These are phyloP conservation scores for Meripilus lineatus DNA, from an alignment of 1,284 basidiomycete species.

Conservation along the genomic window DNA sequence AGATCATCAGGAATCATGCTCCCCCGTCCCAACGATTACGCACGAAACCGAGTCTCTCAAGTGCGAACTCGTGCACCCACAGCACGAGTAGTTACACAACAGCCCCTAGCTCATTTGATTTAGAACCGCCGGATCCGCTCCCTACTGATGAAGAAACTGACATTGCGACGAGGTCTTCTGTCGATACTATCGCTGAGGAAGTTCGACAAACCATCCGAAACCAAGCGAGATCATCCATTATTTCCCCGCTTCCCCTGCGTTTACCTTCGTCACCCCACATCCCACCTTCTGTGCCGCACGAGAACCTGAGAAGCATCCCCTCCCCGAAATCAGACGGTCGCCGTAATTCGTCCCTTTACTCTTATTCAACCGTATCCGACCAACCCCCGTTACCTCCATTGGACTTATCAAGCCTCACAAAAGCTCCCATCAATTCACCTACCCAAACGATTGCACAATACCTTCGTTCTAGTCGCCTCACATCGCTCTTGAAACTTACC, in stretches of 20 bases:
- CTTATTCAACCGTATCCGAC: constrained; percentile 41
- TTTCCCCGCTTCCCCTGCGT: constrained; percentile 30
- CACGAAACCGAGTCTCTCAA: constrained; percentile 37
- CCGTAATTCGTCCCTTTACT: constrained; percentile 29
- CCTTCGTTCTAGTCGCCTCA: constrained; percentile 79
- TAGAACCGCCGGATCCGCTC: constrained; percentile 43
- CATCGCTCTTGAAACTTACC: constrained; percentile 75
- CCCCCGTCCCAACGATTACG: constrained; percentile 47
- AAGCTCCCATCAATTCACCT: constrained; percentile 33
- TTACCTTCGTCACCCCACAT: constrained; percentile 43
- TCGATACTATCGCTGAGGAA: constrained; percentile 81
- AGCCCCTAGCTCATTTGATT: constrained; percentile 32
- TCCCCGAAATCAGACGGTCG: constrained; percentile 50
- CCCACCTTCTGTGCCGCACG: constrained; percentile 37
- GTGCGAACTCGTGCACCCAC: constrained; percentile 43
- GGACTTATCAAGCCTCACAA: constrained; percentile 22
- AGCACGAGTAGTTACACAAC: constrained; percentile 36
- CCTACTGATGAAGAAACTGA: constrained; percentile 55
- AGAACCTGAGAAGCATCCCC: constrained; percentile 38
- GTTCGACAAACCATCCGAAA: constrained; percentile 61
- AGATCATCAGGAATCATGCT: constrained; percentile 74
- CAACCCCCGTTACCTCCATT: constrained; percentile 28
- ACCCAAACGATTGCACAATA: constrained; percentile 79
- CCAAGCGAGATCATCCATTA: constrained; percentile 43
- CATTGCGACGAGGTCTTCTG: constrained; percentile 67